phyloP scores from a whole-genome alignment of 208 protist genomes.

The Leishmania arabica region DNA sequence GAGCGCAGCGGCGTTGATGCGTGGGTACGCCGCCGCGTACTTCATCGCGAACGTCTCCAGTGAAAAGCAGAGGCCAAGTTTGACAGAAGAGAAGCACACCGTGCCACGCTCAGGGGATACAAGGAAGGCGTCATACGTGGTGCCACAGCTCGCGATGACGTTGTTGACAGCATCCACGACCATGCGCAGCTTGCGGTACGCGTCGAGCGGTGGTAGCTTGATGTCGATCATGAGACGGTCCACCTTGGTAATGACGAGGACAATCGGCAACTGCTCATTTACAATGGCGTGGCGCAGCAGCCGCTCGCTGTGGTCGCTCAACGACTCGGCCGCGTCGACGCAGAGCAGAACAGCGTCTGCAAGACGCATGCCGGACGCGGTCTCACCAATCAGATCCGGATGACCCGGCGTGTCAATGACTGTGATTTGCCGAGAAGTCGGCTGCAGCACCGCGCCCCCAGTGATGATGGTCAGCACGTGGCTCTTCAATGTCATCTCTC shows the following conservation, averaged over 20 bases:
- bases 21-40: conserved; percentile 84
- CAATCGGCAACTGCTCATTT: conserved; percentile 83
- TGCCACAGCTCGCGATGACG: conserved; percentile 69
- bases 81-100: conserved; percentile 90
- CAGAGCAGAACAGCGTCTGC: conserved; percentile 96
- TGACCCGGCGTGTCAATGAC: conserved; percentile 99
- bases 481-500: conserved; percentile 69
- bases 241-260: conserved; percentile 97
- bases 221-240: conserved; percentile 99
- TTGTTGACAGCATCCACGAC: conserved; percentile 97
- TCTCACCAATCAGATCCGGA: conserved; percentile 97
- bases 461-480: conserved; percentile 63
- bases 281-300: conserved; percentile 88
- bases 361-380: conserved; percentile 91
- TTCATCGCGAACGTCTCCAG: conserved; percentile 95
- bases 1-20: conserved; percentile 64
- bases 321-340: conserved; percentile 98
- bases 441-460: conserved; percentile 48
- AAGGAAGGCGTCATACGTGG: conserved; percentile 32
- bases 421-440: conserved; percentile 89
- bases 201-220: conserved; percentile 98
- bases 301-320: conserved; percentile 79
- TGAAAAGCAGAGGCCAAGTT: conserved; percentile 94
- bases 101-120: conserved; percentile 88
- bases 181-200: conserved; percentile 98